Evolutionary conservation across 192 early-diverging fungal genomes (phyloP).

Genomic region (Linnemannia exigua): DNA sequence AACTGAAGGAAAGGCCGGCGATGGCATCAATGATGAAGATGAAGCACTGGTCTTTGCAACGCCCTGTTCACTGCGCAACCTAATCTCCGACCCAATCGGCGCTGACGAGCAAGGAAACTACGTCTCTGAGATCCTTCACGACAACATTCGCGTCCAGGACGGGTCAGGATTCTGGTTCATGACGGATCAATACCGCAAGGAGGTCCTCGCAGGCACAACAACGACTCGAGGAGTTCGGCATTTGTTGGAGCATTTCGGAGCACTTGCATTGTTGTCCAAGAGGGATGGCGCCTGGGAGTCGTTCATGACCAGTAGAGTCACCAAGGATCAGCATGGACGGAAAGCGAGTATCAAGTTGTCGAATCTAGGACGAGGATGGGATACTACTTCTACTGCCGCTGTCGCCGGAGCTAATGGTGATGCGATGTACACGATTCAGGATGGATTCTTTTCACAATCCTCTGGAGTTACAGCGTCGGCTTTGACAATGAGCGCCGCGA

Average conservation of each 20-base stretch:
- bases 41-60: slow-evolving; percentile 48
- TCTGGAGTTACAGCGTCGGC: slow-evolving; percentile 52
- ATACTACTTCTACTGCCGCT: not conserved
- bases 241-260: slow-evolving; percentile 50
- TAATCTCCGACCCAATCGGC: slow-evolving; percentile 23
- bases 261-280: slow-evolving; percentile 29
- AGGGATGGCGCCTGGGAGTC: slow-evolving; percentile 44
- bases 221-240: slow-evolving; percentile 32
- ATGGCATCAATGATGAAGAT: not conserved
- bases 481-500: slow-evolving; percentile 43
- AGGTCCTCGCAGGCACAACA: slow-evolving; percentile 20
- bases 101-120: slow-evolving; percentile 37
- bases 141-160: slow-evolving; percentile 11
- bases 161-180: slow-evolving; percentile 34
- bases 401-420: not conserved
- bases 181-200: slow-evolving; percentile 11
- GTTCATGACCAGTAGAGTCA: slow-evolving; percentile 35
- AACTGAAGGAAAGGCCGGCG: not conserved
- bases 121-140: slow-evolving; percentile 44
- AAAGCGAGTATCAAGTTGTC: slow-evolving; percentile 49
- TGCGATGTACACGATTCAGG: slow-evolving; percentile 3
- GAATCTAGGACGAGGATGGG: slow-evolving; percentile 38
- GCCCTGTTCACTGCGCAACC: slow-evolving; percentile 30
- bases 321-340: slow-evolving; percentile 52
- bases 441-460: slow-evolving; percentile 43